Conservation (phyloP, 345 rosid genomes). For the Brassica rapa region DNA sequence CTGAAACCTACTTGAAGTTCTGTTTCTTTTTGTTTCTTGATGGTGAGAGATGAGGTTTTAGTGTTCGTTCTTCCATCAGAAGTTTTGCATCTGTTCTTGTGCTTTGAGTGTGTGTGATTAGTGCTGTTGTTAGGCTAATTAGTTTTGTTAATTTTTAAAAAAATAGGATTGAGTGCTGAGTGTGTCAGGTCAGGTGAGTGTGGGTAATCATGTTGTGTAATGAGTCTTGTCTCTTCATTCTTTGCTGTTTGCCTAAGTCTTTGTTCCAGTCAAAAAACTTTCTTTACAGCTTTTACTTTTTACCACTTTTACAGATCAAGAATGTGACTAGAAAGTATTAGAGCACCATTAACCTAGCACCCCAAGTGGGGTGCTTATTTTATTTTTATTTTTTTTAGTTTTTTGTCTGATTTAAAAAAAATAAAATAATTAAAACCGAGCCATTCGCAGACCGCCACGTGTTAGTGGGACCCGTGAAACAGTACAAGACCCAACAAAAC, state of each 20-base stretch:
- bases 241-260: slow-evolving; percentile 38
- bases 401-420: too few species aligned
- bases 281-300: slow-evolving; percentile 20
- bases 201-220: slow-evolving; percentile 32
- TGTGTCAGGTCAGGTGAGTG: slow-evolving; percentile 28
- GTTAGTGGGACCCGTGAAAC: too few species aligned
- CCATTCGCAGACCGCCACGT: too few species aligned
- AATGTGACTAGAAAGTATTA: too few species aligned
- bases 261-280: slow-evolving; percentile 35
- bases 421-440: too few species aligned
- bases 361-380: too few species aligned
- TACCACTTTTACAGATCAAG: too few species aligned
- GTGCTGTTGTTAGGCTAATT: slow-evolving; percentile 9
- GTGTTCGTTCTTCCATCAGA: slow-evolving; percentile 64
- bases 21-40: not conserved
- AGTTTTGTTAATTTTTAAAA: slow-evolving; percentile 16
- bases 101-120: slow-evolving; percentile 23
- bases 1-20: slow-evolving; percentile 73
- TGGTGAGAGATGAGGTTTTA: slow-evolving; percentile 72
- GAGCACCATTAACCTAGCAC: too few species aligned
- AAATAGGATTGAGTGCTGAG: slow-evolving; percentile 18
- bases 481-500: too few species aligned
- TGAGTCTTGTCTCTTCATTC: slow-evolving; percentile 39
- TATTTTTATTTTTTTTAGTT: too few species aligned
- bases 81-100: slow-evolving; percentile 4